These are phyloP conservation scores for Linum tenue DNA, from an alignment of 345 rosid species.

Conservation along the genomic window DNA sequence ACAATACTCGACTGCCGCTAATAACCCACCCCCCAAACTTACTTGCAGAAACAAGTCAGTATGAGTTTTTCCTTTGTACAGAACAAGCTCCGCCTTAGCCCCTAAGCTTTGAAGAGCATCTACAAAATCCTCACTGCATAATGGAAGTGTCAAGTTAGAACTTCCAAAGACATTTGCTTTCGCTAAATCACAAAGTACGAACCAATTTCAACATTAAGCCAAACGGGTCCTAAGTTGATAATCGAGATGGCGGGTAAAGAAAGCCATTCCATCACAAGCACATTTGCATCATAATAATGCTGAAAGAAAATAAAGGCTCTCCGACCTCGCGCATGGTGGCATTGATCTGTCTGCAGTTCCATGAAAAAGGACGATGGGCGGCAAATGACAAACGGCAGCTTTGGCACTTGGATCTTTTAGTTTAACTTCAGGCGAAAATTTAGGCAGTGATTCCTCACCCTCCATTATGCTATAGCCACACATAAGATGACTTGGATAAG, in stretches of 20 bases:
- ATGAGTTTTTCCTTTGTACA: constrained; percentile 26
- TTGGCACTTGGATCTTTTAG: constrained; percentile 15
- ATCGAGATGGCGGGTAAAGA: no score
- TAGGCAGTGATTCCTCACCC: constrained; percentile 21
- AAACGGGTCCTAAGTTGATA: no score
- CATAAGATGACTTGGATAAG: neutral
- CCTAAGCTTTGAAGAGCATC: constrained; percentile 17
- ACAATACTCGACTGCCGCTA: neutral
- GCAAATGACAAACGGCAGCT: constrained; percentile 22
- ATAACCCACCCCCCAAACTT: neutral
- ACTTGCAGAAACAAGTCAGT: constrained; percentile 29
- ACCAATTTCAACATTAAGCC: no score
- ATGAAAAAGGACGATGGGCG: constrained; percentile 23
- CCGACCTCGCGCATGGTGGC: constrained; percentile 23
- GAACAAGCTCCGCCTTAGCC: constrained; percentile 17
- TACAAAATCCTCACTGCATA: constrained; percentile 17
- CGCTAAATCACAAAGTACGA: no score
- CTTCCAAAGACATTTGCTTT: neutral
- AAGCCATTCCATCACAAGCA: no score
- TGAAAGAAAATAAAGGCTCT: neutral
- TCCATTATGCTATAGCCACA: constrained; percentile 23
- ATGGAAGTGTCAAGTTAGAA: neutral
- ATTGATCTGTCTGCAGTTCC: constrained; percentile 23
- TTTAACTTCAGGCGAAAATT: constrained; percentile 25
- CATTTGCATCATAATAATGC: neutral